These are phyloP conservation scores for Trifolium subterraneum DNA, from an alignment of 306 rosid genomes.

Conservation along the genomic window DNA sequence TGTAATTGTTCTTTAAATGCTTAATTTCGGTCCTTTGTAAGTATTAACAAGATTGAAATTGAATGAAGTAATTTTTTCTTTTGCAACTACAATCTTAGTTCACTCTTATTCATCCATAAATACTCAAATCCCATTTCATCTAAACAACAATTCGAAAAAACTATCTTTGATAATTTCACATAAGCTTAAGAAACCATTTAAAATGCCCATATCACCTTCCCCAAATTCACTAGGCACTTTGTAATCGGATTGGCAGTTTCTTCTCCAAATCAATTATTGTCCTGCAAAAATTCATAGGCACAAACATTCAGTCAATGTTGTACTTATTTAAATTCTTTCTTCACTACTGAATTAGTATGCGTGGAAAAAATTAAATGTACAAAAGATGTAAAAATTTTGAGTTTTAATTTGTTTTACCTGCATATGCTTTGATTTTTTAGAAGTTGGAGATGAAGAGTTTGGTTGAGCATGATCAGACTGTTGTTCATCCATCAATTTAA, in stretches of 20 bases:
- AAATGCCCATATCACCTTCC: neutral
- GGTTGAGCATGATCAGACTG: neutral
- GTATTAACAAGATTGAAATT: neutral
- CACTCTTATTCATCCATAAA: no score
- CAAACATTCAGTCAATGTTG: no score
- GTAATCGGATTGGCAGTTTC: neutral
- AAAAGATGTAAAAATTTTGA: no score
- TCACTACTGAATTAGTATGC: no score
- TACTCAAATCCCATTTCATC: no score
- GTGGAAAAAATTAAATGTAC: neutral
- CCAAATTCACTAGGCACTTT: neutral
- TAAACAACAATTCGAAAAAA: no score
- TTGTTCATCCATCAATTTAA: no score
- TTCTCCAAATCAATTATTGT: neutral
- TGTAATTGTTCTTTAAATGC: neutral
- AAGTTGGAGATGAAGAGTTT: neutral
- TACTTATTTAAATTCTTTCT: no score
- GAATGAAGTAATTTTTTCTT: neutral
- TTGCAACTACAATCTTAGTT: no score
- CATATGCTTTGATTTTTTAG: neutral
- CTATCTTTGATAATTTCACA: neutral
- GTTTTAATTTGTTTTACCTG: neutral
- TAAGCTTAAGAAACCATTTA: neutral
- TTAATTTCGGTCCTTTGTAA: neutral
- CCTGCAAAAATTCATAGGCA: neutral